phyloP scores from a whole-genome alignment of 192 early-diverging fungal genomes.

The Jimgerdemannia lactiflua region DNA sequence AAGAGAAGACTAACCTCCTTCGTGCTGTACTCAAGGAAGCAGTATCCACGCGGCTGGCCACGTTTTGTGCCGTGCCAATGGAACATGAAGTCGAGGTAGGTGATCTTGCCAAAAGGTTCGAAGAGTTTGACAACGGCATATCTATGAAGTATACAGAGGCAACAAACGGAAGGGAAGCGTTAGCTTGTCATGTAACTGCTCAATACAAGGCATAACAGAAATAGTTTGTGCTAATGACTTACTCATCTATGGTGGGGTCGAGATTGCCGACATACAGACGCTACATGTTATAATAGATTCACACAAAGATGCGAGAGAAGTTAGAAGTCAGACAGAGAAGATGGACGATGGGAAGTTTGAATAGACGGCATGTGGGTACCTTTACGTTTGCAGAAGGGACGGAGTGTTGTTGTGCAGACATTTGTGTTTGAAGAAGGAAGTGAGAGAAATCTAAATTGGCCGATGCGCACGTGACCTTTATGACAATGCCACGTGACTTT shows the following conservation, averaged over 20 bases:
- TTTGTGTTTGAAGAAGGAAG: neutral
- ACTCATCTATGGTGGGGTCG: conserved; percentile 62
- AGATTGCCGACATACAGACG: conserved; percentile 72
- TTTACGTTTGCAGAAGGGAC: neutral
- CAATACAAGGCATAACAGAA: neutral
- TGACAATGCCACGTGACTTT: no score
- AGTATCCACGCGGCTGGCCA: conserved; percentile 68
- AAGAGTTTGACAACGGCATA: conserved; percentile 68
- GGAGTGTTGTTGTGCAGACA: neutral
- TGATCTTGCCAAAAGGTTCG: conserved; percentile 63
- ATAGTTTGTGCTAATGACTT: conserved; percentile 10
- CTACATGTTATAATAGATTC: conserved; percentile 5
- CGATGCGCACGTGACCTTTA: no score
- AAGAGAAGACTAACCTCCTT: conserved; percentile 34
- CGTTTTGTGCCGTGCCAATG: conserved; percentile 61
- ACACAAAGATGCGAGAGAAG: no score
- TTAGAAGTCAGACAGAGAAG: no score
- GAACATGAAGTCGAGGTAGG: conserved; percentile 61
- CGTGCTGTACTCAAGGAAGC: conserved; percentile 61
- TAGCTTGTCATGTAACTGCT: neutral
- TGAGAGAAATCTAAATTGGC: neutral
- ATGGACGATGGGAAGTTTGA: no score
- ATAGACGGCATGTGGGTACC: neutral
- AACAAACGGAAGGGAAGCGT: neutral
- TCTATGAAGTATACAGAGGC: conserved; percentile 20